Evolutionary conservation across 208 protist species (phyloP).

Genomic region (Leishmania tarentolae): DNA sequence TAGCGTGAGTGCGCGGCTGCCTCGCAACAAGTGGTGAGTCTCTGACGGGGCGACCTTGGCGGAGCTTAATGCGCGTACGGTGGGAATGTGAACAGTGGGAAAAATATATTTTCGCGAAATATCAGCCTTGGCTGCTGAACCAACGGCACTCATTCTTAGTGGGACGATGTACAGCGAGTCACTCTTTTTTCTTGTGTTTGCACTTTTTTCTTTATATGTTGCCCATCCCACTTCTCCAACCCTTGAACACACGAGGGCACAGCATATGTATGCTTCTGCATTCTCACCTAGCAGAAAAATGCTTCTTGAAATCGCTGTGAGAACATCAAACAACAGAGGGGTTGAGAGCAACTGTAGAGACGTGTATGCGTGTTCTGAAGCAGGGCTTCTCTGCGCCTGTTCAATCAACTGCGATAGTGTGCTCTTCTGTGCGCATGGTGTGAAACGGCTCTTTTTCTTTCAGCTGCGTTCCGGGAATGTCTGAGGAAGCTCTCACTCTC

Average conservation of each 20-base stretch:
- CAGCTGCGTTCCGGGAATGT: not conserved
- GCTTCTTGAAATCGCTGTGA: too few species aligned
- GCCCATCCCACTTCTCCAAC: not conserved
- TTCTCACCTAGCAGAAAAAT: not conserved
- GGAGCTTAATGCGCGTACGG: not conserved
- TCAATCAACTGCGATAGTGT: not conserved
- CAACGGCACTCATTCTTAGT: not conserved
- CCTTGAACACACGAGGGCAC: not conserved
- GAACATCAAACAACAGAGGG: not conserved
- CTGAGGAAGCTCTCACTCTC: not conserved
- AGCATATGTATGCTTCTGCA: not conserved
- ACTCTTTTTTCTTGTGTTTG: conserved; percentile 16
- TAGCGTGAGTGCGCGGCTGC: not conserved
- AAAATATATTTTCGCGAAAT: not conserved
- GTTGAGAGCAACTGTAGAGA: not conserved
- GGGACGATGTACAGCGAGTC: not conserved
- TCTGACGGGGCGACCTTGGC: not conserved
- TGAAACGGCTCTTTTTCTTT: not conserved
- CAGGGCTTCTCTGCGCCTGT: not conserved
- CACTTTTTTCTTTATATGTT: not conserved
- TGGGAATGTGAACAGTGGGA: not conserved
- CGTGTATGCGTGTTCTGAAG: not conserved
- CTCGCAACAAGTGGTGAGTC: not conserved
- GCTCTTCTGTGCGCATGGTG: not conserved
- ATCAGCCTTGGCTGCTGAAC: not conserved